Base-by-base conservation (phyloP, 768 basidiomycete genomes). In the Gymnopilus dilepis region DNA sequence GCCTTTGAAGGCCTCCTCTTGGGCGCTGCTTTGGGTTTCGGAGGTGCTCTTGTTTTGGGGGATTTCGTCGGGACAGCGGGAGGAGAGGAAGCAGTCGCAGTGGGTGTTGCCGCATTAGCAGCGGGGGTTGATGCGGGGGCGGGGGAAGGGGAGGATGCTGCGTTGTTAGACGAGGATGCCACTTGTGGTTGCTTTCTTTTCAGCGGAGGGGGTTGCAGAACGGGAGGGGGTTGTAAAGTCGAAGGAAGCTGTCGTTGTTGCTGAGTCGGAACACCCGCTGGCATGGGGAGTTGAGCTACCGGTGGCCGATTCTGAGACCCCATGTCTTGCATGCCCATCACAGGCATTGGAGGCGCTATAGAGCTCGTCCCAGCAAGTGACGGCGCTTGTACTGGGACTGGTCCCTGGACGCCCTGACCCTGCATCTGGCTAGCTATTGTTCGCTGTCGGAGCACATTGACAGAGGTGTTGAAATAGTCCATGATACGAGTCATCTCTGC, bases 51-150 rank as follows among this genome's bases (percentile, higher is more conserved):
- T 55, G 72, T 72, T 69, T 87, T 90, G 0, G 91, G 91, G 4
- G 91, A 92, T 72, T 87, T 92, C 4, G 87, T 42, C 1, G 89
- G 47, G 15, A n/a, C 26, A 2, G 47, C 84, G 67, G 84, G 84
- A 1, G 90, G 90, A 9, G 89, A 90, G 33, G 83, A 79, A 24
- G 80, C 79, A 22, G 80, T 76, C 17, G 81, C 75, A 9, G 79
- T 80, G 9, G 88, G 86, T 4, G 88, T 89, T 0, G 82, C 71
- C 0, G 83, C 80, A 57, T 74, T 82, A 47, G 79, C 69, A 33
- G 69, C 74, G 4, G 86, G 81, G 2, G 84, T 84, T 6, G 80
- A 77, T 17, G 75, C 77, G 42, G 70, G 61, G 28, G 67, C 62
- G 19, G 70, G 67, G 24, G 70, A 68, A 52, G 67, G 71, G 30